Conservation (phyloP, 2,329 filamentous ascomycete species). For the Plectosphaerella sp. region DNA sequence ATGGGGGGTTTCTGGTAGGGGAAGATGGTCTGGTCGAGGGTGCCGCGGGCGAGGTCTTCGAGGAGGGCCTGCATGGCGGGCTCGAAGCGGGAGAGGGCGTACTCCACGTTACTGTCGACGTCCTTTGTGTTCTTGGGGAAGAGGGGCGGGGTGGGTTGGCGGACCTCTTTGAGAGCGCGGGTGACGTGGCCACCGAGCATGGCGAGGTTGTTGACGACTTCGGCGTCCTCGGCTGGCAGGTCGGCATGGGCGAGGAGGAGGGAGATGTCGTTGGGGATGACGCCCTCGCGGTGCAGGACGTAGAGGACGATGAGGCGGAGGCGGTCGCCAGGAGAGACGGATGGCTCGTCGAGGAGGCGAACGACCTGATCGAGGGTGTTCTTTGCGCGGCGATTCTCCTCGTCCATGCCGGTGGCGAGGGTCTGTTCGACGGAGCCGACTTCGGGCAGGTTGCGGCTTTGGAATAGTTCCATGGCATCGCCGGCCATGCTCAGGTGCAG, state of each 20-base stretch:
- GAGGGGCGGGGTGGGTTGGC: conserved; percentile 59
- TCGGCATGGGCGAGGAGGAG: conserved; percentile 80
- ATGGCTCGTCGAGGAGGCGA: conserved; percentile 81
- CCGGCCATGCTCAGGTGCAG: conserved; percentile 95
- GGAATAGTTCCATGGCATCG: conserved; percentile 93
- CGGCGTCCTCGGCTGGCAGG: conserved; percentile 68
- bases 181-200: conserved; percentile 69
- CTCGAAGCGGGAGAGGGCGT: conserved; percentile 81
- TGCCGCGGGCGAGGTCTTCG: conserved; percentile 65
- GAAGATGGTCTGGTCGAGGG: conserved; percentile 62
- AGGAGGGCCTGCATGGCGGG: conserved; percentile 79
- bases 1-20: conserved; percentile 70
- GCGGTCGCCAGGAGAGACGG: conserved; percentile 66
- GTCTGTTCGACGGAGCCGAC: conserved; percentile 86
- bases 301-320: conserved; percentile 84
- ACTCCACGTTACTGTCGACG: conserved; percentile 63
- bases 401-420: conserved; percentile 86
- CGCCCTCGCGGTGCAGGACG: conserved; percentile 77
- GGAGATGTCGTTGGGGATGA: conserved; percentile 78
- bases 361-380: conserved; percentile 82
- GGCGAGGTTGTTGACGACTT: conserved; percentile 73
- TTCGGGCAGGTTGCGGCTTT: conserved; percentile 78
- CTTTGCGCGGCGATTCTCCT: conserved; percentile 88
- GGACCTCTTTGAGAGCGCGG: conserved; percentile 69
- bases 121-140: conserved; percentile 64